A percentile compares a stretch with the other conserved stretches of the same genome.
phyloP scores from a whole-genome alignment of 805 yeast species.

The Brettanomyces naardenensis region DNA sequence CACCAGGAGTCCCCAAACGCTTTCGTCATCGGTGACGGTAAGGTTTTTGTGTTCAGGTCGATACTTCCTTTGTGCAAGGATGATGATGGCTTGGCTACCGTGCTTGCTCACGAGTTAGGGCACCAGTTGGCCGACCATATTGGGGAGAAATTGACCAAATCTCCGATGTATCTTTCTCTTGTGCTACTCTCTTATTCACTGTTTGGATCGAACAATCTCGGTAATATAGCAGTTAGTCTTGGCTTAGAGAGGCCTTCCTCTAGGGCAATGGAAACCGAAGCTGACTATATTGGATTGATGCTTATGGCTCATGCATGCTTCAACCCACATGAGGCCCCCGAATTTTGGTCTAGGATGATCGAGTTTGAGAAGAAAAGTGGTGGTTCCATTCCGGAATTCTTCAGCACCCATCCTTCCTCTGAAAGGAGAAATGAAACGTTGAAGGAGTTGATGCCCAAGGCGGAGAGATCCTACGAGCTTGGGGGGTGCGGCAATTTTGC shows the following conservation, averaged over 20 bases:
- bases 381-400: slow-evolving; percentile 42
- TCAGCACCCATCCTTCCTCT: slow-evolving; percentile 88
- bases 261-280: slow-evolving; percentile 91
- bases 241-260: slow-evolving; percentile 75
- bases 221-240: slow-evolving; percentile 45
- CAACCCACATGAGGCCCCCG: slow-evolving; percentile 65
- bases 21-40: slow-evolving; percentile 92
- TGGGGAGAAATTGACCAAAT: slow-evolving; percentile 69
- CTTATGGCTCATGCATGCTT: slow-evolving; percentile 88
- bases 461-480: slow-evolving; percentile 35
- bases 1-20: slow-evolving; percentile 86
- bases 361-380: slow-evolving; percentile 34
- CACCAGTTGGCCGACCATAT: slow-evolving; percentile 93
- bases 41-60: slow-evolving; percentile 80
- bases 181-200: slow-evolving; percentile 46
- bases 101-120: slow-evolving; percentile 85
- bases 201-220: slow-evolving; percentile 52
- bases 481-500: slow-evolving; percentile 1
- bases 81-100: slow-evolving; percentile 94
- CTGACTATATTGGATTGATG: slow-evolving; percentile 90
- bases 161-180: slow-evolving; percentile 59
- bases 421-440: slow-evolving; percentile 64
- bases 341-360: slow-evolving; percentile 80
- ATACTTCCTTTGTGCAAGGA: slow-evolving; percentile 71
- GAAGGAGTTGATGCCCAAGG: slow-evolving; percentile 55